phyloP scores from a whole-genome alignment of 345 rosid species.

The Luvunga scandens region DNA sequence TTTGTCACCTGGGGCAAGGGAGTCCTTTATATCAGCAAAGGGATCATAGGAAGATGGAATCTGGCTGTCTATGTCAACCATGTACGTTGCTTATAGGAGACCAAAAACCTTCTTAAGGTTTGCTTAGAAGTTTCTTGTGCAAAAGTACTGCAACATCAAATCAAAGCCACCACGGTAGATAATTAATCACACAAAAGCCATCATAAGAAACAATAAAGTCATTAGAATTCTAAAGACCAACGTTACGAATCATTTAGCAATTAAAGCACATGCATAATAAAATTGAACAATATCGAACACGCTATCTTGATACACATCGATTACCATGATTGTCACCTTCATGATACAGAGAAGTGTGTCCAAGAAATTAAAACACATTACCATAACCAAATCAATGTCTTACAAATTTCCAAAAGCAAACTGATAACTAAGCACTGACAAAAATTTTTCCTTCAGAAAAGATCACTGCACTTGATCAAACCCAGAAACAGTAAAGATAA shows the following conservation, averaged over 20 bases:
- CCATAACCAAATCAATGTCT: too few relatives aligned
- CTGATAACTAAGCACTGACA: too few relatives aligned
- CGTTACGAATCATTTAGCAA: too few relatives aligned
- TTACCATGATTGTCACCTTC: too few relatives aligned
- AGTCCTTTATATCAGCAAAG: conserved; percentile 53
- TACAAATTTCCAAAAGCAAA: too few relatives aligned
- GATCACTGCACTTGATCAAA: neutral
- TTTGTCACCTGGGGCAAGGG: conserved; percentile 51
- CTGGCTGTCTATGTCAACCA: conserved; percentile 65
- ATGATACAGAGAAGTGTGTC: too few relatives aligned
- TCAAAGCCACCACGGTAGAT: neutral
- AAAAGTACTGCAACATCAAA: neutral
- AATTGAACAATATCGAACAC: too few relatives aligned
- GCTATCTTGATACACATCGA: too few relatives aligned
- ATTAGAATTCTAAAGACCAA: too few relatives aligned
- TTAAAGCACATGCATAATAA: too few relatives aligned
- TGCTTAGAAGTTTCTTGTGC: neutral
- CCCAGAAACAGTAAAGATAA: neutral
- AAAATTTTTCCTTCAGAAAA: neutral
- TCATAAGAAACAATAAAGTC: too few relatives aligned
- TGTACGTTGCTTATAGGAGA: conserved; percentile 44
- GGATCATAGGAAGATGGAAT: conserved; percentile 73
- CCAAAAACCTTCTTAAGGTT: neutral
- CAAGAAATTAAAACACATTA: too few relatives aligned
- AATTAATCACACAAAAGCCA: neutral